Base-by-base conservation (phyloP, 148 eudicot genomes). In the Camellia japonica region DNA sequence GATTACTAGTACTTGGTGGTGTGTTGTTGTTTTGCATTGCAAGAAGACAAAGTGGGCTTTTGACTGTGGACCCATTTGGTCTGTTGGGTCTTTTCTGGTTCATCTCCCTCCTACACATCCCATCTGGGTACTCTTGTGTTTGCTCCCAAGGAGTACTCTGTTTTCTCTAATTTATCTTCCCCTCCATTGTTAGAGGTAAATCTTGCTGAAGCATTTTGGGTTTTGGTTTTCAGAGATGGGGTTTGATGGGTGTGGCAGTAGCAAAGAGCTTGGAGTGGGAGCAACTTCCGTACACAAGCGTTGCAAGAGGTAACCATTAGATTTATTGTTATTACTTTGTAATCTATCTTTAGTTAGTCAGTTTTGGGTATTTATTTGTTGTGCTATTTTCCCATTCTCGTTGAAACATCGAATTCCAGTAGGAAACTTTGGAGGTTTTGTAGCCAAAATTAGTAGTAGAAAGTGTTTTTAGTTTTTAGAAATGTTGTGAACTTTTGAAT, bases 241-340 rank as follows among this genome's bases (percentile, higher is more conserved):
- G 20, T 79, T 87, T 46, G 90, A 88, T 75, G 86, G 83, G 38
- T 79, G 77, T 82, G 86, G 73, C 82, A 89, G 82, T 80, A 76
- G 77, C 55, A 86, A 87, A 78, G 52, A 49, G 52, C 54, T 80
- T 49, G 71, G 80, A 80, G 73, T 49, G 52, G 52, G 52, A 49
- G 52, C 85, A 77, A 58, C 86, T 81, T 78, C 87, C 58, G 80
- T 71, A 72, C 94, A 90, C 86, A 85, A 85, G 83, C 89, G 91
- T 75, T 91, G 92, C 43, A 90, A 90, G 85, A 93, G 98, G 97
- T 93, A 85, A 54, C 43, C 19, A 6, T 44, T 49, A 20, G 74
- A 70, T 75, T 18, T 62, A 49, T 30, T 30, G 46, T 49, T 0
- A 18, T 30, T 16, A 5, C 43, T 15, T 0, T 49, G 9, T 30